A percentile compares a stretch with the other conserved stretches of the same genome.
Evolutionary conservation across 352 stramenopile species (phyloP).

Genomic region (Phytophthora foliorum): DNA sequence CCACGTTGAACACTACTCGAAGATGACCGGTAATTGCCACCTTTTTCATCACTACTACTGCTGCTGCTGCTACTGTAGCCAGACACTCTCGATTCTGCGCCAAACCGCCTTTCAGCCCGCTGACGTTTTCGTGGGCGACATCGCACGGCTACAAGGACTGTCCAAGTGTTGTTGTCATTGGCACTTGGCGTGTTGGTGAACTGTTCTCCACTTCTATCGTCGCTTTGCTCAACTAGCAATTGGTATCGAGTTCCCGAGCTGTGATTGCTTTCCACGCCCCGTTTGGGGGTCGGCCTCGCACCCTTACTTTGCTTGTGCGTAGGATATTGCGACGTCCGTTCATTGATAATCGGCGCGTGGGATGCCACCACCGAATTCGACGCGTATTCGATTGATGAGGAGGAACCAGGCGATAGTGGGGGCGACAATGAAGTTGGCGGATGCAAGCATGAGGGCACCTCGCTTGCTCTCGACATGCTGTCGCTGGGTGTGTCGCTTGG

Average conservation of each 20-base stretch:
- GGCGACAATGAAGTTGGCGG: constrained; percentile 13
- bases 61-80: constrained; percentile 18
- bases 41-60: constrained; percentile 25
- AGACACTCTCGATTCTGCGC: constrained; percentile 9
- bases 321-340: background rate
- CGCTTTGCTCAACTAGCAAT: background rate
- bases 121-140: constrained; percentile 53
- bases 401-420: constrained; percentile 20
- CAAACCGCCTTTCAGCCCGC: constrained; percentile 14
- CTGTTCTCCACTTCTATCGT: background rate
- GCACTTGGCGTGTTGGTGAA: background rate
- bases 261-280: background rate
- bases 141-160: constrained; percentile 69
- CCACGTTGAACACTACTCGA: constrained; percentile 29
- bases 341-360: constrained; percentile 3
- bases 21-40: constrained; percentile 7
- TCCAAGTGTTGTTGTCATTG: constrained; percentile 12
- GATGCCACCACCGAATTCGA: background rate
- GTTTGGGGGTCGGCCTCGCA: background rate
- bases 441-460: constrained; percentile 13
- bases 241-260: background rate
- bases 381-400: constrained; percentile 26
- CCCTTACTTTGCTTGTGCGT: background rate
- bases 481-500: constrained; percentile 3
- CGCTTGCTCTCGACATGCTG: constrained; percentile 12